Evolutionary conservation across 139 green algal genomes (phyloP), one percentile per base, ranked within the genome.

Genomic region (Eudorina sp.): DNA sequence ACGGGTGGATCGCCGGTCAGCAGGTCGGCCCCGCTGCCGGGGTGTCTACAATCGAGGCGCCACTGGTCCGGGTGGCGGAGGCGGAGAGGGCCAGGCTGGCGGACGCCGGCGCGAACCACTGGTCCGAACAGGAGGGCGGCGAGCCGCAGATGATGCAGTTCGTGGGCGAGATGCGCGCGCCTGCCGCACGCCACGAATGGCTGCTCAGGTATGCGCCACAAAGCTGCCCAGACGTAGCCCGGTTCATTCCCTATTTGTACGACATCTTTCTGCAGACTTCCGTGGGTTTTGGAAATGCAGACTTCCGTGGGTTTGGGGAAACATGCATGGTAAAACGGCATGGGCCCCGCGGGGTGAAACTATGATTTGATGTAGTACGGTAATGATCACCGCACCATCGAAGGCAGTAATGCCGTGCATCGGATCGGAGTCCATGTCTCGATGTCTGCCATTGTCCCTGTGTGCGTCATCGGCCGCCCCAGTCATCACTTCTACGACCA

Each of bases 401-500:
- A n/a, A n/a, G n/a, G n/a, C n/a, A n/a, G n/a, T n/a, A n/a, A n/a
- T n/a, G n/a, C n/a, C n/a, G n/a, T n/a, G n/a, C n/a, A n/a, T n/a
- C n/a, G n/a, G n/a, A n/a, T n/a, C n/a, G n/a, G n/a, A n/a, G n/a
- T n/a, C n/a, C n/a, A n/a, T n/a, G n/a, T n/a, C n/a, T n/a, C n/a
- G n/a, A n/a, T n/a, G n/a, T n/a, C n/a, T n/a, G n/a, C n/a, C n/a
- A n/a, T n/a, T n/a, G n/a, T n/a, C n/a, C n/a, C n/a, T n/a, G n/a
- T n/a, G n/a, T n/a, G n/a, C n/a, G n/a, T n/a, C 25, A n/a, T 11
- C 40, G 21, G 45, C 21, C 70, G 27, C 43, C 2, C 34, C 74
- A 83, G 74, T n/a, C 45, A 66, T 46, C 19, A 46, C 31, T n/a
- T 68, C 16, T 83, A 68, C 48, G 46, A 83, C 46, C 27, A 29